phyloP scores from a whole-genome alignment of 2,329 filamentous ascomycete species.

The Neofusicoccum laricinum region DNA sequence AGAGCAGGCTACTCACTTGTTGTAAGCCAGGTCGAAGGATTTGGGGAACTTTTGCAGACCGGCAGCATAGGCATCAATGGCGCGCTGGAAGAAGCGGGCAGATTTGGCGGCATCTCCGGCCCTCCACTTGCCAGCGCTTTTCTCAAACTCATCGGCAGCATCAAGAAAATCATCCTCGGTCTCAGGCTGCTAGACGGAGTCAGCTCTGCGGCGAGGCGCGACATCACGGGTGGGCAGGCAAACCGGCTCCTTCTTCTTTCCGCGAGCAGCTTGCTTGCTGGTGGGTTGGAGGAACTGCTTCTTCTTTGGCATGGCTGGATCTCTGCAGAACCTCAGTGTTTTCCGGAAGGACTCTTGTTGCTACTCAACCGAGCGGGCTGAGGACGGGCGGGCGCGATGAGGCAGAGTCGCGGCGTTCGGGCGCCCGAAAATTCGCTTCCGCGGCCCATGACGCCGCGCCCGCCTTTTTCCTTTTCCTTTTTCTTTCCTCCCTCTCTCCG shows the following conservation, averaged over 20 bases:
- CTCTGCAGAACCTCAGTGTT: background rate
- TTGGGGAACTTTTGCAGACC: constrained; percentile 59
- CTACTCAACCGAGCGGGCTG: background rate
- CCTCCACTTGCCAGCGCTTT: constrained; percentile 72
- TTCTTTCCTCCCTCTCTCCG: background rate
- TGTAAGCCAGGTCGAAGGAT: constrained; percentile 71
- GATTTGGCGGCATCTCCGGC: constrained; percentile 67
- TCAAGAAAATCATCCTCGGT: constrained; percentile 68
- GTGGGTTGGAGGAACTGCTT: constrained; percentile 11
- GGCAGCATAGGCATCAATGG: constrained; percentile 64
- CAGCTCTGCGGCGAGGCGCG: background rate
- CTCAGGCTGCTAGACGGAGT: constrained; percentile 47
- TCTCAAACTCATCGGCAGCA: constrained; percentile 66
- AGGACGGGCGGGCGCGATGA: background rate
- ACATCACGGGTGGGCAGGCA: background rate
- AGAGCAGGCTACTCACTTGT: constrained; percentile 54
- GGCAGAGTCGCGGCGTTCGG: background rate
- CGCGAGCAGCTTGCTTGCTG: background rate
- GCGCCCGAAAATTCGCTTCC: constrained; percentile 9
- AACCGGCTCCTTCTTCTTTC: constrained; percentile 15
- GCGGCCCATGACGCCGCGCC: background rate
- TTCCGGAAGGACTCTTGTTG: background rate
- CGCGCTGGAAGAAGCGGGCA: constrained; percentile 60
- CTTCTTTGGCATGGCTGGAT: constrained; percentile 3
- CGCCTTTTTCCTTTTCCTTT: background rate